phyloP scores from a whole-genome alignment of 768 basidiomycete genomes.

The Rhizopogon sp. region DNA sequence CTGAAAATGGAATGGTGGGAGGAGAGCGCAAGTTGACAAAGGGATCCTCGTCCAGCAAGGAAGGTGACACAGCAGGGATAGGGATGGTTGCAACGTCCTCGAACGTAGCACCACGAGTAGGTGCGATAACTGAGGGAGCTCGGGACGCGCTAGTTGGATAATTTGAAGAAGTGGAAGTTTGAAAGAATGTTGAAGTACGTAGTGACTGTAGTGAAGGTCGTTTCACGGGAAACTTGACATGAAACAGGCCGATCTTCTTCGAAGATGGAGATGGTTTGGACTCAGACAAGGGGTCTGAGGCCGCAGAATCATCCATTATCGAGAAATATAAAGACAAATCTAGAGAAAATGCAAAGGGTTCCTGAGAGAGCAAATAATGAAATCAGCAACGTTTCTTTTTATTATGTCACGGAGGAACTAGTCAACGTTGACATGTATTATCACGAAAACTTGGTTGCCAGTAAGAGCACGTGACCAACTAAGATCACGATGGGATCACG shows the following conservation, averaged over 20 bases:
- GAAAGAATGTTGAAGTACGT: conserved; percentile 34
- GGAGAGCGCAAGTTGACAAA: conserved; percentile 54
- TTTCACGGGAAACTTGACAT: conserved; percentile 39
- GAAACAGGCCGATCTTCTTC: conserved; percentile 5
- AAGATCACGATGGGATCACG: no score
- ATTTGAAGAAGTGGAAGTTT: conserved; percentile 31
- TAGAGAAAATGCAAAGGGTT: conserved; percentile 1
- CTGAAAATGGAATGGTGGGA: neutral
- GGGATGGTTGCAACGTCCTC: conserved; percentile 1
- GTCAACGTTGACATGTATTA: neutral
- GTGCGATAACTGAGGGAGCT: conserved; percentile 10
- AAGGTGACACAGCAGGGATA: conserved; percentile 3
- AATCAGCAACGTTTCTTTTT: neutral
- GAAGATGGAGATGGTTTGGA: conserved; percentile 1
- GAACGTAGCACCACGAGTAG: neutral
- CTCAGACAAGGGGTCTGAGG: neutral
- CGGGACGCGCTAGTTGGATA: conserved; percentile 15
- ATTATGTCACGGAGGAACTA: conserved; percentile 5
- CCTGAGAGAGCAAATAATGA: conserved; percentile 1
- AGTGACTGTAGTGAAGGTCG: conserved; percentile 52
- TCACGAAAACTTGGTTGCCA: neutral
- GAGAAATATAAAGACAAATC: neutral
- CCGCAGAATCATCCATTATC: conserved; percentile 3
- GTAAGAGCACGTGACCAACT: conserved; percentile 4
- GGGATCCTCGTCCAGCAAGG: conserved; percentile 65